Base-by-base conservation (phyloP, 768 basidiomycete genomes). In the Pholiota molesta region DNA sequence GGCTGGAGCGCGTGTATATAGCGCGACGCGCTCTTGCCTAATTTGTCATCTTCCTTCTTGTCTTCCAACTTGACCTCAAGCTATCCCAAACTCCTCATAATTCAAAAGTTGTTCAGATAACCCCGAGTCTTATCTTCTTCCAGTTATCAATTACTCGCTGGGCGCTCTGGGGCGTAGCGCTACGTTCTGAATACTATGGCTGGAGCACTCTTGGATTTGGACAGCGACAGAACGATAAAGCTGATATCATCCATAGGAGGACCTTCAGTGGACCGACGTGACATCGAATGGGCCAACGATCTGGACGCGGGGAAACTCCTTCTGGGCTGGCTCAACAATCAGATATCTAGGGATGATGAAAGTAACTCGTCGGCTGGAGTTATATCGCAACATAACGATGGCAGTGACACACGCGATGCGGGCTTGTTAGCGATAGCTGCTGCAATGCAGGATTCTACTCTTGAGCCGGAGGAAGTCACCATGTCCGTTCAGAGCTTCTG, bases 381-480 rank as follows among this genome's bases (percentile, higher is more conserved):
- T 5, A 31, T 31, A 31, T 31, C 31, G 31, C 39, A n/a, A 11
- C 39, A 40, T 40, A n/a, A n/a, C 5, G 57, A 52, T n/a, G 39
- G 23, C 3, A 31, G 26, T 11, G 28, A 40, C 11, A 44, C 44
- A 5, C 4, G 23, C 23, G 37, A 52, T 31, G 52, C 55, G 10
- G 57, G 47, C 37, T 21, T 55, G 35, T 28, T 14, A n/a, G 5
- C 23, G 9, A 45, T 35, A 26, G 17, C 45, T 23, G 56, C 62
- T 29, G 61, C 63, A 29, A 37, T 66, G 23, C 42, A 59, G 33
- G 57, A 66, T 19, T 26, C 67, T 19, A 31, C 55, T 19, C 65
- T 71, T 44, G 69, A 71, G 52, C 37, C 53, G 14, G 66, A 65
- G 8, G 69, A 71, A 39, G 40, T 60, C 31, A 5, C 40, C 35